Evolutionary conservation across 768 basidiomycete genomes (phyloP).

Genomic region (Cubamyces lactineus): DNA sequence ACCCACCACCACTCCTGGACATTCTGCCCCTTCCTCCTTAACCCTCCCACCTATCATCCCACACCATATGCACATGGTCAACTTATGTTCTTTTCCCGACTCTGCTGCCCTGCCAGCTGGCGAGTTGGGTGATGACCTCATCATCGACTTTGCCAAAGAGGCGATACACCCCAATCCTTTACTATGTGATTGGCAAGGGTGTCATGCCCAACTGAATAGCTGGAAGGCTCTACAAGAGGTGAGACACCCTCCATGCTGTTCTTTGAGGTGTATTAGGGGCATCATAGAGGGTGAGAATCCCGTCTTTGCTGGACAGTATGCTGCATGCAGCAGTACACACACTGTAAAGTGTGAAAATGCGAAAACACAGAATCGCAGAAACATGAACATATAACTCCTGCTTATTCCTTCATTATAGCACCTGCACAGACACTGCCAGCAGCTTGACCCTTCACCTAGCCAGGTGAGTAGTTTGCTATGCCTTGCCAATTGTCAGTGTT

Average conservation of each 20-base stretch:
- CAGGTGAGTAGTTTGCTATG: conserved; percentile 1
- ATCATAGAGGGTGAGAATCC: conserved; percentile 4
- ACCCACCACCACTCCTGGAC: too few species aligned
- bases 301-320: neutral
- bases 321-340: too few species aligned
- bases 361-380: neutral
- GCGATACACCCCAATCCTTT: conserved; percentile 8
- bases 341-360: neutral
- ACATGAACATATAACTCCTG: neutral
- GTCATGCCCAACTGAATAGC: conserved; percentile 22
- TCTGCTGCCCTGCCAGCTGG: too few species aligned
- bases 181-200: conserved; percentile 20
- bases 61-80: too few species aligned
- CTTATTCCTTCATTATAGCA: conserved; percentile 7
- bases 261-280: neutral
- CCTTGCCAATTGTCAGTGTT: neutral
- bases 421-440: conserved; percentile 13
- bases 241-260: neutral
- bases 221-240: conserved; percentile 27
- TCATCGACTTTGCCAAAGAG: conserved; percentile 20
- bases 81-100: too few species aligned
- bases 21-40: too few species aligned
- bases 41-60: too few species aligned
- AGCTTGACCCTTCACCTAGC: conserved; percentile 7
- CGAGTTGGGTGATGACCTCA: neutral